phyloP scores from a whole-genome alignment of 2,329 filamentous ascomycete species.

The Graphilbum sp. region DNA sequence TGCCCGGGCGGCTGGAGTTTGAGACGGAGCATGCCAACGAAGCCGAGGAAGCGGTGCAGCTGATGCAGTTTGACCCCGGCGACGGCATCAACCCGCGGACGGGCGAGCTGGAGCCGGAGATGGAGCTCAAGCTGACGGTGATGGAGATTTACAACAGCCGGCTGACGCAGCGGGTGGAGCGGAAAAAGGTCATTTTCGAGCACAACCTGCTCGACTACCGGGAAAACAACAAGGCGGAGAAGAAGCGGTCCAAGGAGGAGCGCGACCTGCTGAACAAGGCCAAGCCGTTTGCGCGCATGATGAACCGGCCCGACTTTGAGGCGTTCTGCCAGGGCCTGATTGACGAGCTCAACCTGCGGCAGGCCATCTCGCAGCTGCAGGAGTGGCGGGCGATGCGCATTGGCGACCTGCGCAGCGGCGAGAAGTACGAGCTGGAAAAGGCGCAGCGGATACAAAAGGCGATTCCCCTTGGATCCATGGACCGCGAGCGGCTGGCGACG shows the following conservation, averaged over 20 bases:
- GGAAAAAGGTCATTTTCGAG: conserved; percentile 94
- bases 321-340: conserved; percentile 70
- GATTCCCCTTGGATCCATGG: conserved; percentile 64
- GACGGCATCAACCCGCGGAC: conserved; percentile 78
- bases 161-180: conserved; percentile 75
- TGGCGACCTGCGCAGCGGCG: conserved; percentile 67
- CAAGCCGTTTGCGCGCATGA: conserved; percentile 92
- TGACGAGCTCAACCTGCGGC: conserved; percentile 78
- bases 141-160: conserved; percentile 97
- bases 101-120: conserved; percentile 81
- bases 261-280: conserved; percentile 79
- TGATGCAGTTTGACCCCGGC: conserved; percentile 95
- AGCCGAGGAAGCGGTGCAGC: conserved; percentile 91
- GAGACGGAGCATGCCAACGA: conserved; percentile 97
- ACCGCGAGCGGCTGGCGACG: conserved; percentile 60
- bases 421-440: conserved; percentile 90
- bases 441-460: conserved; percentile 52
- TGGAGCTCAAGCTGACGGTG: conserved; percentile 92
- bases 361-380: conserved; percentile 79
- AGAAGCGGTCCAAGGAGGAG: conserved; percentile 93
- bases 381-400: conserved; percentile 84
- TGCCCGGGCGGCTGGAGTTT: conserved; percentile 93
- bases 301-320: conserved; percentile 86
- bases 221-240: conserved; percentile 77
- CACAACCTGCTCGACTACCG: conserved; percentile 87